These are phyloP conservation scores for Arctostaphylos glauca DNA, from an alignment of 148 eudicot species.

Conservation along the genomic window DNA sequence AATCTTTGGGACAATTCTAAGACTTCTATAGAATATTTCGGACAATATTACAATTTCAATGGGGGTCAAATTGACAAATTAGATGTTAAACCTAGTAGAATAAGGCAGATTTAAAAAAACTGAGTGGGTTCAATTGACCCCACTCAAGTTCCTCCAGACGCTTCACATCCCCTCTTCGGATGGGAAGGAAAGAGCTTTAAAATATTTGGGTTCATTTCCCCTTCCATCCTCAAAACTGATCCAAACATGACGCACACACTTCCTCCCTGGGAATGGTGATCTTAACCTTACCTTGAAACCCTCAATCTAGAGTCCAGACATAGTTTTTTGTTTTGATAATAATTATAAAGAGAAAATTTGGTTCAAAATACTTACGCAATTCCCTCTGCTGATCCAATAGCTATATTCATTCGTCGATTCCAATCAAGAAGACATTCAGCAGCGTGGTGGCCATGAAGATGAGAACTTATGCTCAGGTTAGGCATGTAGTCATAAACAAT, in stretches of 20 bases:
- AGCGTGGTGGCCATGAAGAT: slow-evolving; percentile 85
- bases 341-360: background rate
- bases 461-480: slow-evolving; percentile 77
- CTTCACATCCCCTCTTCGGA: background rate
- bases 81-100: too few species aligned
- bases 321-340: background rate
- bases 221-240: background rate
- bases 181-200: background rate
- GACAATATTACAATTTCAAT: too few species aligned
- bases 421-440: slow-evolving; percentile 85
- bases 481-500: slow-evolving; percentile 89
- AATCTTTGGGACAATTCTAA: too few species aligned
- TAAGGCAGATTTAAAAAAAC: too few species aligned
- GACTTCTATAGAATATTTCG: too few species aligned
- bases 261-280: background rate
- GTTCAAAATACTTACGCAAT: slow-evolving; percentile 53
- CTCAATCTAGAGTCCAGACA: background rate
- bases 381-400: slow-evolving; percentile 86
- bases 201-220: background rate
- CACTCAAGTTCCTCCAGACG: too few species aligned
- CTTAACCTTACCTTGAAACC: background rate
- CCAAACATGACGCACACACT: background rate
- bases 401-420: slow-evolving; percentile 79
- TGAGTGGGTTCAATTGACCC: too few species aligned
- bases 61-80: too few species aligned